Percentiles rank a stretch among this genome's conserved stretches.
Conservation (phyloP, 192 early-diverging fungal genomes). For the Coemansia sp. region DNA sequence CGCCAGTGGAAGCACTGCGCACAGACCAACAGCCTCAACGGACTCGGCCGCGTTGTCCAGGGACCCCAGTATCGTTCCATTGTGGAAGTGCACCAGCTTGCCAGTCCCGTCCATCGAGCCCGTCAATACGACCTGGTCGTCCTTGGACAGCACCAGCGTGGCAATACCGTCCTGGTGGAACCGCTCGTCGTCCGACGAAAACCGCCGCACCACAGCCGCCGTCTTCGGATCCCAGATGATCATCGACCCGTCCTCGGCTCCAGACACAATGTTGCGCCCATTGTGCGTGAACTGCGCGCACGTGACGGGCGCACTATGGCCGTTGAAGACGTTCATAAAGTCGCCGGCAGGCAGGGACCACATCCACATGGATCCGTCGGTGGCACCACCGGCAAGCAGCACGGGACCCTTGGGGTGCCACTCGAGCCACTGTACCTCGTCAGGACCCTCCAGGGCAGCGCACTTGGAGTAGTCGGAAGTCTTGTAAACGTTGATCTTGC, state of each 20-base stretch:
- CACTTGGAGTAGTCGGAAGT: constrained; percentile 2
- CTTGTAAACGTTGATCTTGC: constrained; percentile 68
- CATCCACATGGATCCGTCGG: constrained; percentile 95
- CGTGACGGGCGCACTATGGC: constrained; percentile 80
- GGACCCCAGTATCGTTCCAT: constrained; percentile 75
- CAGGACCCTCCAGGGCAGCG: constrained; percentile 78
- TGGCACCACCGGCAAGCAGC: constrained; percentile 75
- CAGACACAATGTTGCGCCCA: constrained; percentile 84
- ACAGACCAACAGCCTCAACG: constrained; percentile 86
- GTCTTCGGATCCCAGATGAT: constrained; percentile 95
- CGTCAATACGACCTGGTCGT: constrained; percentile 75
- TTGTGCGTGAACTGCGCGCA: constrained; percentile 89
- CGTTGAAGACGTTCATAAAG: constrained; percentile 93
- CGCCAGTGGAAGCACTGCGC: constrained; percentile 62
- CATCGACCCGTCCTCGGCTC: constrained; percentile 78
- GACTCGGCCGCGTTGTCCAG: constrained; percentile 82
- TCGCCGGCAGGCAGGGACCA: constrained; percentile 85
- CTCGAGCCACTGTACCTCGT: constrained; percentile 90
- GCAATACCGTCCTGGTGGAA: constrained; percentile 85
- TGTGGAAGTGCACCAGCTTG: constrained; percentile 72
- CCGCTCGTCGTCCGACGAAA: constrained; percentile 73
- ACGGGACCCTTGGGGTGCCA: constrained; percentile 97
- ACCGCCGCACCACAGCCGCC: constrained; percentile 62
- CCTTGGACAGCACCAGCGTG: constrained; percentile 68
- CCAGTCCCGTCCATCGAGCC: constrained; percentile 81